Evolutionary conservation across 208 protist species (phyloP), one percentile per base, ranked within the genome.

Genomic region (Hexamita inflata): DNA sequence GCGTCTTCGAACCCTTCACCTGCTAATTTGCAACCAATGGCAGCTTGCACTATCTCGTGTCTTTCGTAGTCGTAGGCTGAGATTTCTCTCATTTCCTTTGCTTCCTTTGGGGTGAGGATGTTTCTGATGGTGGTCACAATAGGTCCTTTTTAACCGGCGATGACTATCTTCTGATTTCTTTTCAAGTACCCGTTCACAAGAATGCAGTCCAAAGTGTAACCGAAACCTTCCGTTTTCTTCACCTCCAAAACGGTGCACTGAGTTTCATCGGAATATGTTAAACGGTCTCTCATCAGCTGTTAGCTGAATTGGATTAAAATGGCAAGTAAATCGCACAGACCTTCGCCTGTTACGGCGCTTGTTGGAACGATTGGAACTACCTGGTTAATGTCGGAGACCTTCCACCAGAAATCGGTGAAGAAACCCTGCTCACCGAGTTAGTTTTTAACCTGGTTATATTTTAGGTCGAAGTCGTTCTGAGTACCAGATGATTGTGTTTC

Each of bases 231-330:
- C 42, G 94, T 88, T 15, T 92, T 86, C 85, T 98, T 98, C 53
- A 99, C 94, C 87, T 99, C 96, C 0, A 99, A 89, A 30, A 99
- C 86, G 0, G 95, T 98, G 81, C 92, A 96, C 86, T 97, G 84
- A 28, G 64, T 58, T 40, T 58, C 32, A 11, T 60, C 39, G 9
- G 13, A n/a, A 15, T 24, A 97, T 73, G 67, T 94, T 7, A 96
- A 84, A 66, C 91, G 87, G 38, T 90, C 87, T 70, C 89, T 80
- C 91, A 99, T 94, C 73, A 93, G 90, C 76, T 90, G 89, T 86
- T 99, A 94, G 19, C 95, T 94, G 28, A 98, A 84, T 75, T 93
- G 84, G 38, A 98, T 88, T 49, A 98, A 80, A 0, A 98, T 82
- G 41, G 92, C 78, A 24, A 99, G 86, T 45, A 99, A 81, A 82